A percentile compares a stretch with the other conserved stretches of the same genome.
Conservation (phyloP, 306 rosid species). For the Ceratonia siliqua region DNA sequence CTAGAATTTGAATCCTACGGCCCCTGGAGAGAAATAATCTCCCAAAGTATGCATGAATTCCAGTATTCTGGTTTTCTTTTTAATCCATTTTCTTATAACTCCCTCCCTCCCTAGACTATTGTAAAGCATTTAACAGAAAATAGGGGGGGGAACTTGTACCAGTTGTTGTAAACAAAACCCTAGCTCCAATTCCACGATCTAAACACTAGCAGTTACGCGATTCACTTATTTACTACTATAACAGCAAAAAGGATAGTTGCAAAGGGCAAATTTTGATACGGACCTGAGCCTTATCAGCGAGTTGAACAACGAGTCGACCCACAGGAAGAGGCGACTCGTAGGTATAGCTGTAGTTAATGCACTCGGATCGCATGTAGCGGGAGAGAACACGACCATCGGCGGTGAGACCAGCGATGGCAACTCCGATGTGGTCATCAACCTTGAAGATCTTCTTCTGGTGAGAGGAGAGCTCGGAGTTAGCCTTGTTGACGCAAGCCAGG, state of each 20-base stretch:
- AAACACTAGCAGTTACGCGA: neutral
- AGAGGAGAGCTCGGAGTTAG: conserved; percentile 88
- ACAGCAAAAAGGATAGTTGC: neutral
- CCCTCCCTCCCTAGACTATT: neutral
- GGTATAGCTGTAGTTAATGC: conserved; percentile 78
- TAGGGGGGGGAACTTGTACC: neutral
- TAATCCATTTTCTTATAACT: neutral
- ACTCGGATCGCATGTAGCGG: conserved; percentile 89
- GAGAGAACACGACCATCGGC: conserved; percentile 98
- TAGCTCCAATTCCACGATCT: conserved; percentile 34
- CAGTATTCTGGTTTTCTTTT: neutral
- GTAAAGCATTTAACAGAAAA: neutral
- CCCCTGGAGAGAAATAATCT: neutral
- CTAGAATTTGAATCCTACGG: neutral
- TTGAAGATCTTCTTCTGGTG: conserved; percentile 99
- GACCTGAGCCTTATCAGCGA: conserved; percentile 97
- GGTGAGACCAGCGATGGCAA: conserved; percentile 93
- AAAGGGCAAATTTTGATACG: neutral
- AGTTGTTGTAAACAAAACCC: conserved; percentile 33
- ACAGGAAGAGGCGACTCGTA: conserved; percentile 95
- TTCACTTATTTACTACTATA: neutral
- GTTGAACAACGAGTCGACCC: conserved; percentile 94
- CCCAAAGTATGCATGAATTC: neutral
- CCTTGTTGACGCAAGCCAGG: conserved; percentile 87
- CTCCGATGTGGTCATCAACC: conserved; percentile 97